Base-by-base conservation (phyloP, 23 red algal genomes). In the Pyropia yezoensis region DNA sequence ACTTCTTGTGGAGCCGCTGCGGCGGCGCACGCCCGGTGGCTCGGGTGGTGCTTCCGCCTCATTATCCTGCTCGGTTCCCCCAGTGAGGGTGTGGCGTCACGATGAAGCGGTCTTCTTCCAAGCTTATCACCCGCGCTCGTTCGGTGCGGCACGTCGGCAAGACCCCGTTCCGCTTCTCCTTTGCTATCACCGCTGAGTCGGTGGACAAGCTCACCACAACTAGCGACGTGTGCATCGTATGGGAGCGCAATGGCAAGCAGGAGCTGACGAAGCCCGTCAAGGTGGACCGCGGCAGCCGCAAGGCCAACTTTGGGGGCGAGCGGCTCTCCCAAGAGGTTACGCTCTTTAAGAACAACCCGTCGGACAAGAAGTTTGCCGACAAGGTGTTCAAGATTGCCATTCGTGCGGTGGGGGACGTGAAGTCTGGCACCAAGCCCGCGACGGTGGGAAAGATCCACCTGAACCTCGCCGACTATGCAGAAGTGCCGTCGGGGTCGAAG, bases 401-500 rank as follows among this genome's bases (percentile, higher is more conserved):
- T 13, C 70, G 73, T 47, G 67, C 66, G 18, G 70, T 63, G 49
- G 61, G 57, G 25, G 83, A 88, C 50, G 83, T 71, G 7, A 88
- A 88, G 49, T 3, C 18, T 20, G 20, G 55, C 55, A 25, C 24
- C 19, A 58, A 58, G 55, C 19, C 18, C 0, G 20, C 19, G 20
- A 88, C 83, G 20, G 59, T 88, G 16, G 83, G 83, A 24, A 88
- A 88, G 50, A 88, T 88, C 65, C 83, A 79, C 71, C 74, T 88
- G 13, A 88, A 88, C 34, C 69, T 88, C 28, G 83, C 83, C 0
- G 83, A 88, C 65, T 79, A 88, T 50, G 83, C 83, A 3, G 74
- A 79, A 50, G 66, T 79, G 27, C 83, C 83, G n/a, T 88, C 83
- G 22, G 83, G 83, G 2, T 79, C 73, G 27, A 88, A 88, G 23